These are phyloP conservation scores for Dactylellina sp. DNA, from an alignment of 2,329 filamentous ascomycete species.

Conservation along the genomic window DNA sequence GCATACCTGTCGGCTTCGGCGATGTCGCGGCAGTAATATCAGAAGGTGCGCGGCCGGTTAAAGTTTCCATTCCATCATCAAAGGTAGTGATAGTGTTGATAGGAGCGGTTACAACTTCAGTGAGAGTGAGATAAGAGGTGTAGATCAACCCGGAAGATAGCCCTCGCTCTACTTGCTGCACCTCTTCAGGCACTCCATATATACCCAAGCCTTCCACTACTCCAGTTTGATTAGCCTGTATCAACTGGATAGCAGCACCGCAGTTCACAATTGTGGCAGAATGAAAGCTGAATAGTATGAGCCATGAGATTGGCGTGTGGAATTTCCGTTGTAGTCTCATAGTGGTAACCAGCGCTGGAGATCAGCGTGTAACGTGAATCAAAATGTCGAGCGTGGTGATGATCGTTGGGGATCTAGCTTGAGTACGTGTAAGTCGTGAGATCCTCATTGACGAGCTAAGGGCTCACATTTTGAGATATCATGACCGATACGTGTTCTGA, in stretches of 20 bases:
- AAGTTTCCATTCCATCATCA: conserved; percentile 6
- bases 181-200: background rate
- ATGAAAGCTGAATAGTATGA: background rate
- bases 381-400: conserved; percentile 2
- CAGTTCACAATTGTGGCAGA: background rate
- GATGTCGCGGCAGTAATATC: conserved; percentile 32
- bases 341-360: background rate
- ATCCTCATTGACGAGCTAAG: background rate
- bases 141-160: conserved; percentile 2
- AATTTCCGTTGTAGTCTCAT: conserved; percentile 15
- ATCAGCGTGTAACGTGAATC: conserved; percentile 18
- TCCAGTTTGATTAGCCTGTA: conserved; percentile 38
- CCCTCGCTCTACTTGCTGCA: background rate
- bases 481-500: conserved; percentile 34
- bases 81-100: conserved; percentile 34
- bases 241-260: conserved; percentile 12
- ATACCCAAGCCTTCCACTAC: background rate
- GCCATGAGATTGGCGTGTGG: conserved; percentile 1
- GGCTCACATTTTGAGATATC: conserved; percentile 19
- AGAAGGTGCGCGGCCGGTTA: background rate
- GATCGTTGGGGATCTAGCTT: conserved; percentile 2
- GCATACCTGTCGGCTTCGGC: conserved; percentile 39
- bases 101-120: conserved; percentile 29
- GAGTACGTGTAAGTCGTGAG: background rate
- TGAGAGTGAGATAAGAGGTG: conserved; percentile 28